Evolutionary conservation across 2,329 filamentous ascomycete species (phyloP).

Genomic region (Colletotrichum lini): DNA sequence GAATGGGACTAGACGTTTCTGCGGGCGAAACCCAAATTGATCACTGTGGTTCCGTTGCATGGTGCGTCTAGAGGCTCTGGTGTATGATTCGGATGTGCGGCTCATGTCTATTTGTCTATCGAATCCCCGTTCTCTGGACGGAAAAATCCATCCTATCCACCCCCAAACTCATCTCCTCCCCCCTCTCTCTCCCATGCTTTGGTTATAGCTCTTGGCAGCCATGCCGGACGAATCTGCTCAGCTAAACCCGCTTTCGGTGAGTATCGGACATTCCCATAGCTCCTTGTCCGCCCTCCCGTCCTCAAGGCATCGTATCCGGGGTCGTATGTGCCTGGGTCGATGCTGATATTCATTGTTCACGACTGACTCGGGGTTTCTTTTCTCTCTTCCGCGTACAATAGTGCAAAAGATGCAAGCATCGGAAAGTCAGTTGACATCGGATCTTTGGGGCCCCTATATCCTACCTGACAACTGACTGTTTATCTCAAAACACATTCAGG

Average conservation of each 20-base stretch:
- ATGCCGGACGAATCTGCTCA: conserved; percentile 31
- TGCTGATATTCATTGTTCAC: background rate
- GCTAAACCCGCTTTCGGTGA: conserved; percentile 37
- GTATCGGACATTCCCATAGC: conserved; percentile 22
- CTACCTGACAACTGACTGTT: background rate
- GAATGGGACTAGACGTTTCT: conserved; percentile 13
- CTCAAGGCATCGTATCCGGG: background rate
- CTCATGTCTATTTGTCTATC: conserved; percentile 26
- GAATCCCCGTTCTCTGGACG: background rate
- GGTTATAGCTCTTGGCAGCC: background rate
- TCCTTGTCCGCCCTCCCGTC: conserved; percentile 19
- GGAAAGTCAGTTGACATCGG: conserved; percentile 18
- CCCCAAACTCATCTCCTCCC: background rate
- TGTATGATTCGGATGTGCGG: background rate
- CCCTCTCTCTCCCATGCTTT: background rate
- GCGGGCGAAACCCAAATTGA: background rate
- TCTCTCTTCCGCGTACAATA: background rate
- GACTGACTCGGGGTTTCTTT: conserved; percentile 13
- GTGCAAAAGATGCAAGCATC: conserved; percentile 35
- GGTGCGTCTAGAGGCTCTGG: conserved; percentile 12
- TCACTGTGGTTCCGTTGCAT: conserved; percentile 10
- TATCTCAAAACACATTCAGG: conserved; percentile 25
- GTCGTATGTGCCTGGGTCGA: background rate
- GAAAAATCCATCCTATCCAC: background rate
- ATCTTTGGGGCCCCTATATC: background rate